Base-by-base conservation (phyloP, 2,329 filamentous ascomycete species). In the Peltaster fructicola region DNA sequence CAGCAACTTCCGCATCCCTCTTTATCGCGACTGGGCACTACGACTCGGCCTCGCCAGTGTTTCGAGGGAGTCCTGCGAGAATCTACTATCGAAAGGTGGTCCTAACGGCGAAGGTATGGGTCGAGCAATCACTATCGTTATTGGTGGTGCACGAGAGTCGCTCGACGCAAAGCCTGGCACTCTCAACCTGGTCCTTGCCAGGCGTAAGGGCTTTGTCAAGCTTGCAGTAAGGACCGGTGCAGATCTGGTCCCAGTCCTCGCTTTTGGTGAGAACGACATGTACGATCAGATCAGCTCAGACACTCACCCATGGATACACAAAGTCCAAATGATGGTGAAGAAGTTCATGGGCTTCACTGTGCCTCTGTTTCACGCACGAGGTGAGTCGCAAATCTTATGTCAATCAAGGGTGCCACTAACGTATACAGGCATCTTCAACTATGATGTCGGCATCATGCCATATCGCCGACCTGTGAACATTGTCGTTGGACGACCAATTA, bases 381-480 rank as follows among this genome's bases (percentile, higher is more conserved):
- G 38, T 36, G 30, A 17, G 35, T 28, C 16, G 8, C 21, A 11
- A 9, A 2, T 6, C 22, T 7, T 7, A 7, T 4, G 9, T 5
- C 7, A 23, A 12, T 22, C 20, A 16, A 8, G n/a, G n/a, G n/a
- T n/a, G n/a, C n/a, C n/a, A 20, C 22, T 29, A 22, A 25, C 19
- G 17, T 14, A 4, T 12, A 6, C 11, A 39, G 85, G 85, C 8
- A 73, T 95, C 19, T 92, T 95, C 56, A 98, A 98, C 51, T 95
- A 98, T 47, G 88, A 98, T 48, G 80, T 93, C 8, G 88, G 88
- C 4, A 57, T 95, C 41, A 82, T 95, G 79, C 88, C 88, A 1
- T 95, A 93, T 50, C 71, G 88, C 8, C 63, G 73, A 24, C 74
- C 81, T 7, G 59, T 98, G 30, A 88, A 95, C 45, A 69, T 93